Evolutionary conservation across 805 yeast genomes (phyloP), one percentile per base, ranked within the genome.

Genomic region (Yueomyces sp.): DNA sequence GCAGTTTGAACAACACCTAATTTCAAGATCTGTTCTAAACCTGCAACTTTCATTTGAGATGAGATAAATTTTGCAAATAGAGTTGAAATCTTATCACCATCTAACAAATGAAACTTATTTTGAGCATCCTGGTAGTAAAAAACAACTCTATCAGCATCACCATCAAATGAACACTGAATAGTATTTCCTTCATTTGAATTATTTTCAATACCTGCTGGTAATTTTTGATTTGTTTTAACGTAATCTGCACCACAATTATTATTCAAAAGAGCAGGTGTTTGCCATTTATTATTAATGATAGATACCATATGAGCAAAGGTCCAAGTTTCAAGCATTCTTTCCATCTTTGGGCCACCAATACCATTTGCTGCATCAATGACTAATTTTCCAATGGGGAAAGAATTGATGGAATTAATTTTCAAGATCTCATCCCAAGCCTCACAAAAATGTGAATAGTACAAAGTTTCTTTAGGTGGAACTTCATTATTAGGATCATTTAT

Each of bases 1-100:
- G 98, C 98, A 1, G 98, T 92, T 66, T 92, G 98, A 32, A 92
- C 87, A 4, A 88, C 92, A 6, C 96, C 98, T 45, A 83, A 66
- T 28, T 67, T 60, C 11, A 72, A 46, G 7, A 55, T 50, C 11
- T 66, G 56, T 4, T 59, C 52, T 11, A 69, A 47, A 3, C 67
- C 67, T 5, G 76, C 64, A 41, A 73, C 63, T n/a, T 64, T 55
- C 27, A 79, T 59, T 40, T 80, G 58, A 12, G 73, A 62, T 43
- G 76, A 68, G 53, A 85, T 75, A 54, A 74, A 79, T 39, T 71
- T 67, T 1, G 96, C 95, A 44, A 85, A 74, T 46, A 92, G 66
- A 0, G 95, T 81, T 2, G 96, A 81, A 48, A 90, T 84, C 63
- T 85, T 87, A 63, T 92, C 98, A 49, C 98, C 98, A 56, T 92